Evolutionary conservation across 2,329 filamentous ascomycete genomes (phyloP), one percentile per base, ranked within the genome.

Genomic region (Fusarium siculi): DNA sequence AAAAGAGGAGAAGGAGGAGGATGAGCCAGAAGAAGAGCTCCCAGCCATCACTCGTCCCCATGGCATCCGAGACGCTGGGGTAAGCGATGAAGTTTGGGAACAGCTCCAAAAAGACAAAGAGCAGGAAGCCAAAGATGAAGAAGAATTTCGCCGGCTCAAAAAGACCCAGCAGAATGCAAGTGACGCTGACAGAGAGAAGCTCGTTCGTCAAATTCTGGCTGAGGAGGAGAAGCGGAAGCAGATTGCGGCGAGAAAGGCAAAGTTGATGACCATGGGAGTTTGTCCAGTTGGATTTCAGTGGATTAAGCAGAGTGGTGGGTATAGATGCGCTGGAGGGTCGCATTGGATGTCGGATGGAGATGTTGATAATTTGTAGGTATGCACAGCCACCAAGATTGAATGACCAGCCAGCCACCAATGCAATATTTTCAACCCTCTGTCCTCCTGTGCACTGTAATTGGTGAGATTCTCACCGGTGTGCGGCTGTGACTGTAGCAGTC

Each of bases 41-140:
- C 11, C 59, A 30, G 34, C 63, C 39, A n/a, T 18, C 5, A 37
- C 37, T 1, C 3, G 6, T 5, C 9, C 15, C 1, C 10, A 44
- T 5, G 40, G 21, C n/a, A 64, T 74, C 9, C 85, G 90, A 18
- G 91, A 93, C 66, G 78, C 83, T 0, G 88, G 87, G 0, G 90
- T 93, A 1, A 86, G 84, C 9, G 89, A 93, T 53, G 87, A 80
- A 10, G 81, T 89, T 3, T 93, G 91, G 91, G 80, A 85, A 4
- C 88, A 91, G 72, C 86, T 93, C 0, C 84, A 90, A 66, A 74
- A 66, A 4, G 88, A 92, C 78, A 82, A 79, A 25, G 70, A 79
- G 28, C 82, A 81, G 1, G 83, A 84, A 39, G 68, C 80, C 4
- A 79, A 80, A 2, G 80, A 80, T 0, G 81, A 87, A 12, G 76